Percentiles rank a stretch among this genome's conserved stretches.
phyloP scores from a whole-genome alignment of 768 basidiomycete species.

The Lentinus brumalis region DNA sequence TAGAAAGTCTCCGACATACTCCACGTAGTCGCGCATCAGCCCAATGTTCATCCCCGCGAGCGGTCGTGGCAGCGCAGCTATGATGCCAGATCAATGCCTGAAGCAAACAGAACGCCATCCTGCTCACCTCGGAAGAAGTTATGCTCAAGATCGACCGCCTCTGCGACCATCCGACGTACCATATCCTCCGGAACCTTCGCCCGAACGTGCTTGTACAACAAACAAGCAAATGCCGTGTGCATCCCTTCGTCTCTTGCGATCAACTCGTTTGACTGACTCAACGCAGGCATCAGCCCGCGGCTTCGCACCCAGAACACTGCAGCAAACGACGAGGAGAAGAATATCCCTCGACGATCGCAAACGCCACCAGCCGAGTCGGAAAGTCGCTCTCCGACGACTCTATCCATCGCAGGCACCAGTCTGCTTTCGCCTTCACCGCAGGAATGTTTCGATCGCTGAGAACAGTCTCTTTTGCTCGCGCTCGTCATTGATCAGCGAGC shows the following conservation, averaged over 20 bases:
- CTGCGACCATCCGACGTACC: slow-evolving; percentile 46
- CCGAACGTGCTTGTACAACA: slow-evolving; percentile 53
- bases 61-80: too few species aligned
- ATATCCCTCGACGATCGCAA: slow-evolving; percentile 56
- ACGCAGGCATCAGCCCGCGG: slow-evolving; percentile 55
- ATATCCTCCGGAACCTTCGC: slow-evolving; percentile 33
- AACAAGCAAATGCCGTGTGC: slow-evolving; percentile 58
- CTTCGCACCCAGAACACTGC: slow-evolving; percentile 59
- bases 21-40: slow-evolving; percentile 51
- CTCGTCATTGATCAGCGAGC: slow-evolving; percentile 52
- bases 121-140: slow-evolving; percentile 43
- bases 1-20: slow-evolving; percentile 22
- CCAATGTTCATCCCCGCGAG: slow-evolving; percentile 13
- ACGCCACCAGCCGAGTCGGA: slow-evolving; percentile 50
- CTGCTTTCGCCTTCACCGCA: slow-evolving; percentile 50
- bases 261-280: slow-evolving; percentile 60
- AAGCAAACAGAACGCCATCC: too few species aligned
- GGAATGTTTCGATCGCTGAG: slow-evolving; percentile 54
- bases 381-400: slow-evolving; percentile 44
- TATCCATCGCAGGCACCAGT: slow-evolving; percentile 58
- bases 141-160: slow-evolving; percentile 50
- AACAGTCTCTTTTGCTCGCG: slow-evolving; percentile 46
- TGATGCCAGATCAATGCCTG: too few species aligned
- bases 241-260: slow-evolving; percentile 59
- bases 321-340: slow-evolving; percentile 52